Evolutionary conservation across 257 asterid species (phyloP).

Genomic region (Primulina huaijiensis): DNA sequence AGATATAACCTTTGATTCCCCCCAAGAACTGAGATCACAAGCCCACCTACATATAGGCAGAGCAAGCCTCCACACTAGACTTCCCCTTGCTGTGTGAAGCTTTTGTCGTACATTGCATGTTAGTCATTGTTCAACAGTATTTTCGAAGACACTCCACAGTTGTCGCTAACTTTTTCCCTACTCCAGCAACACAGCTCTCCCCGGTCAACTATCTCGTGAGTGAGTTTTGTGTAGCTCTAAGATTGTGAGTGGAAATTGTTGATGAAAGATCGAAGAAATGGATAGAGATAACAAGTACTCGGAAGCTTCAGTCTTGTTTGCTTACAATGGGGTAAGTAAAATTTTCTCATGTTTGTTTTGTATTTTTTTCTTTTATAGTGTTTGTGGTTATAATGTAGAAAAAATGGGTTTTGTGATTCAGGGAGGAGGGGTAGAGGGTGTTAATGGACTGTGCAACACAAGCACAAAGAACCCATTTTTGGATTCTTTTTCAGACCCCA

Average conservation of each 20-base stretch:
- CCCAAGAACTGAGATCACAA: slow-evolving; percentile 24
- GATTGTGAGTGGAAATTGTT: not conserved
- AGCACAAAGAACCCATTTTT: slow-evolving; percentile 52
- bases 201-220: slow-evolving; percentile 30
- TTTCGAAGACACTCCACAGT: slow-evolving; percentile 24
- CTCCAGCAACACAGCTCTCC: slow-evolving; percentile 17
- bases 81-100: slow-evolving; percentile 23
- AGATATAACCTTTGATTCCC: slow-evolving; percentile 27
- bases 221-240: slow-evolving; percentile 14
- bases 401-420: slow-evolving; percentile 23
- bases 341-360: not conserved
- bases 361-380: not conserved
- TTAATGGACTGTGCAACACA: slow-evolving; percentile 27
- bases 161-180: slow-evolving; percentile 28
- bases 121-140: slow-evolving; percentile 43
- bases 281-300: slow-evolving; percentile 49
- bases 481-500: slow-evolving; percentile 60
- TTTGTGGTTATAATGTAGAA: not conserved
- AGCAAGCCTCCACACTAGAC: slow-evolving; percentile 29
- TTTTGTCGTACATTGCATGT: slow-evolving; percentile 44
- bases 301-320: slow-evolving; percentile 51
- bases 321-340: slow-evolving; percentile 46
- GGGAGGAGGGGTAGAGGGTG: slow-evolving; percentile 53
- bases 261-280: slow-evolving; percentile 35
- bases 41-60: slow-evolving; percentile 25